Evolutionary conservation across 2,329 filamentous ascomycete genomes (phyloP).

Genomic region (Phialocephala subalpina): DNA sequence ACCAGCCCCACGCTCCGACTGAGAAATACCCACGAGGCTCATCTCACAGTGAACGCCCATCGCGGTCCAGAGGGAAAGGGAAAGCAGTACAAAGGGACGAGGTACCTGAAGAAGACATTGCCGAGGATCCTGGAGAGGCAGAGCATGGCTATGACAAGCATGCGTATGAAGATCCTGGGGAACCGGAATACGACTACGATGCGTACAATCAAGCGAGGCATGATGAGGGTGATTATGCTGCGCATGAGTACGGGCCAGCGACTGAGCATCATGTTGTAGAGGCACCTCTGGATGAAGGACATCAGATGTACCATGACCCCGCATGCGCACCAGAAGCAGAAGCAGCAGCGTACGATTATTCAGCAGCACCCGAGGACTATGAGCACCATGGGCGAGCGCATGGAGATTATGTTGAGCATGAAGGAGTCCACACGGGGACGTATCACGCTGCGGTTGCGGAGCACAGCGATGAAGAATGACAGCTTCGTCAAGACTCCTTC

Average conservation of each 20-base stretch:
- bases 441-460: no score
- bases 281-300: neutral
- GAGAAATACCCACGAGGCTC: neutral
- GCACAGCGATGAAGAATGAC: slow-evolving; percentile 1
- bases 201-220: neutral
- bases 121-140: neutral
- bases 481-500: neutral
- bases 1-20: neutral
- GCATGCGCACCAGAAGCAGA: neutral
- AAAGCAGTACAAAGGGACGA: neutral
- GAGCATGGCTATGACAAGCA: neutral
- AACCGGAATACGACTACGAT: neutral
- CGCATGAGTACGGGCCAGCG: neutral
- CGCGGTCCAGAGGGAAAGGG: neutral
- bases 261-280: neutral
- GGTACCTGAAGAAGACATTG: neutral
- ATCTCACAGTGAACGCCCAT: neutral
- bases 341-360: neutral
- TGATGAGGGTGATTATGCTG: neutral
- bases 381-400: neutral
- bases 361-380: neutral
- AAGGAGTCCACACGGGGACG: no score
- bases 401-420: neutral
- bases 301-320: neutral
- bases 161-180: neutral